phyloP scores from a whole-genome alignment of 345 rosid genomes.

The Anastatica hierochuntica region DNA sequence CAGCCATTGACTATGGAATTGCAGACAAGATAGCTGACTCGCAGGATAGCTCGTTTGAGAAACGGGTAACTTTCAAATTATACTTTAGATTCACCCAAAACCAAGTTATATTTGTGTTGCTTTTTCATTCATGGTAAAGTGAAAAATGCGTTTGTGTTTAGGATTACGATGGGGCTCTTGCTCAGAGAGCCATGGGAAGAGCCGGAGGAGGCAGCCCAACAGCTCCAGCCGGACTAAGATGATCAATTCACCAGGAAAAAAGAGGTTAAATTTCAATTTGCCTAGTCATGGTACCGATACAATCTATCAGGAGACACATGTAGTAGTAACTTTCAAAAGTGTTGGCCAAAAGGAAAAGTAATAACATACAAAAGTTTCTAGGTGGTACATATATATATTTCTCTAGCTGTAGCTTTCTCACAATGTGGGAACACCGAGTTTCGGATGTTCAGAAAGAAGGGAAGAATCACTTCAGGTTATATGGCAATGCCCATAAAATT shows the following conservation, averaged over 20 bases:
- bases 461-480: too few relatives aligned
- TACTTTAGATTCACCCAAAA: neutral
- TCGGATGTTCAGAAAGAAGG: too few relatives aligned
- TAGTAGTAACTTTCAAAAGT: neutral
- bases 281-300: too few relatives aligned
- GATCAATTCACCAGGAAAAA: slow-evolving; percentile 18
- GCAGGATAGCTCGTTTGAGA: slow-evolving; percentile 46
- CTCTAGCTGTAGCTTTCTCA: too few relatives aligned
- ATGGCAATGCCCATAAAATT: too few relatives aligned
- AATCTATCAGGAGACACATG: too few relatives aligned
- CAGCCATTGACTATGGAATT: slow-evolving; percentile 76
- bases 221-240: slow-evolving; percentile 50
- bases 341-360: neutral
- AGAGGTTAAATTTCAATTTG: too few relatives aligned
- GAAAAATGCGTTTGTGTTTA: slow-evolving; percentile 15
- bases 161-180: slow-evolving; percentile 63
- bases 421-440: too few relatives aligned
- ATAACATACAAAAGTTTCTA: neutral
- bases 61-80: slow-evolving; percentile 35
- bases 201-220: slow-evolving; percentile 51
- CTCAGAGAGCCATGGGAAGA: slow-evolving; percentile 53
- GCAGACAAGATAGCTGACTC: slow-evolving; percentile 71
- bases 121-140: slow-evolving; percentile 15
- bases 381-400: too few relatives aligned
- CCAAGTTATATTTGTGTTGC: slow-evolving; percentile 4